Evolutionary conservation across 2,329 filamentous ascomycete genomes (phyloP).

Genomic region (Penicillium sp.): DNA sequence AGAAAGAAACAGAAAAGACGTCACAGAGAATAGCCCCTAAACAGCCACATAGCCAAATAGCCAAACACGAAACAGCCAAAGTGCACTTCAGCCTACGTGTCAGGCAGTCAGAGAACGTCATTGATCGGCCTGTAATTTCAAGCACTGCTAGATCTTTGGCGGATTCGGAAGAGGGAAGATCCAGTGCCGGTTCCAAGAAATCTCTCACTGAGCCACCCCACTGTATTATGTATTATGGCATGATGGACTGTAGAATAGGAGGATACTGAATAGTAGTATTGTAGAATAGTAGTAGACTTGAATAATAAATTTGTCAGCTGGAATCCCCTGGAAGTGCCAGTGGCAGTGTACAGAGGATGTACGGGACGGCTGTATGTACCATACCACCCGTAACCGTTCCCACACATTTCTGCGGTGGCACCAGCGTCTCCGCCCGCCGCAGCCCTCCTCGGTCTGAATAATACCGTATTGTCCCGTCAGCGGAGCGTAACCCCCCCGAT

Average conservation of each 20-base stretch:
- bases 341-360: no score
- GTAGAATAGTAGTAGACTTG: no score
- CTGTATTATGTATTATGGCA: neutral
- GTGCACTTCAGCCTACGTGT: neutral
- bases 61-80: no score
- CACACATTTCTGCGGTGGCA: constrained; percentile 10
- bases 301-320: no score
- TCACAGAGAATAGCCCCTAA: neutral
- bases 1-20: neutral
- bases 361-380: no score
- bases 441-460: neutral
- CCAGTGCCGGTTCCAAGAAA: constrained; percentile 27
- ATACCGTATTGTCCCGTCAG: constrained; percentile 1
- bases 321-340: no score
- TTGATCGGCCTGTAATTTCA: constrained; percentile 20
- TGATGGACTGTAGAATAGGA: neutral
- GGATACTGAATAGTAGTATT: neutral
- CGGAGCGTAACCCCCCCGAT: constrained; percentile 8
- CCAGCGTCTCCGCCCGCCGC: neutral
- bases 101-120: constrained; percentile 21
- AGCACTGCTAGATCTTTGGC: constrained; percentile 23
- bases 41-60: no score
- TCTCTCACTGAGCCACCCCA: constrained; percentile 18
- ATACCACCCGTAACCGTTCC: no score
- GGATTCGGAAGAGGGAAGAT: constrained; percentile 27